These are phyloP conservation scores for Cryptosporidium sp. DNA, from an alignment of 169 alveolate genomes.

Conservation along the genomic window DNA sequence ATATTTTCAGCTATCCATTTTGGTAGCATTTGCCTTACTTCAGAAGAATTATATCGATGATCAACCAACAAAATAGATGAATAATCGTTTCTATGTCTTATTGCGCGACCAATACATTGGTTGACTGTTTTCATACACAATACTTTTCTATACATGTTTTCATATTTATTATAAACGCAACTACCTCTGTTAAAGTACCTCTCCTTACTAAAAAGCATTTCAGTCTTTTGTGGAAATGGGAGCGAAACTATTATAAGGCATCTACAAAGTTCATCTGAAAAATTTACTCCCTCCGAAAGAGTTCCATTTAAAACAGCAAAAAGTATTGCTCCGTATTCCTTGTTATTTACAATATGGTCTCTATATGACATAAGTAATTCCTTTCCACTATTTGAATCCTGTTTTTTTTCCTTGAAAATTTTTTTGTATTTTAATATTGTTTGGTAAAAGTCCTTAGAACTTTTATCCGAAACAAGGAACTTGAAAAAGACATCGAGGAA, in stretches of 20 bases:
- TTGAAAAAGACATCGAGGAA: slow-evolving; percentile 77
- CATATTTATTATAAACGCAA: slow-evolving; percentile 29
- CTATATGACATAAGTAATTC: slow-evolving; percentile 47
- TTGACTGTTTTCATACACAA: slow-evolving; percentile 93
- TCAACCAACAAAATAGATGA: slow-evolving; percentile 93
- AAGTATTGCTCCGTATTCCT: slow-evolving; percentile 86
- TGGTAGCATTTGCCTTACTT: slow-evolving; percentile 78
- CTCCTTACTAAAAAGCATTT: slow-evolving; percentile 73
- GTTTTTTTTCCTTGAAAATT: slow-evolving; percentile 76
- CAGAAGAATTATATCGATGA: slow-evolving; percentile 81
- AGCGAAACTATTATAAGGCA: slow-evolving; percentile 93
- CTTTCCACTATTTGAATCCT: slow-evolving; percentile 34
- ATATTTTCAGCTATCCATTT: slow-evolving; percentile 78
- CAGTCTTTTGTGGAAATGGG: slow-evolving; percentile 91
- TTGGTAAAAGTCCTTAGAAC: slow-evolving; percentile 15
- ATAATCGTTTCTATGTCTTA: slow-evolving; percentile 95
- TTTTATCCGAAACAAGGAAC: slow-evolving; percentile 68
- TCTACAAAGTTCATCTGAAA: slow-evolving; percentile 94
- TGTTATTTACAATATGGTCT: slow-evolving; percentile 17
- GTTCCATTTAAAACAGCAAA: slow-evolving; percentile 94
- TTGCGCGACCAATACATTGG: slow-evolving; percentile 97
- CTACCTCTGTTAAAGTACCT: slow-evolving; percentile 48
- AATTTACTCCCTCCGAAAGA: slow-evolving; percentile 97
- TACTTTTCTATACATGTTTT: slow-evolving; percentile 81
- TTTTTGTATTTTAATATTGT: slow-evolving; percentile 71